Evolutionary conservation across 305 asterid genomes (phyloP).

Genomic region (Plantago coronopus): DNA sequence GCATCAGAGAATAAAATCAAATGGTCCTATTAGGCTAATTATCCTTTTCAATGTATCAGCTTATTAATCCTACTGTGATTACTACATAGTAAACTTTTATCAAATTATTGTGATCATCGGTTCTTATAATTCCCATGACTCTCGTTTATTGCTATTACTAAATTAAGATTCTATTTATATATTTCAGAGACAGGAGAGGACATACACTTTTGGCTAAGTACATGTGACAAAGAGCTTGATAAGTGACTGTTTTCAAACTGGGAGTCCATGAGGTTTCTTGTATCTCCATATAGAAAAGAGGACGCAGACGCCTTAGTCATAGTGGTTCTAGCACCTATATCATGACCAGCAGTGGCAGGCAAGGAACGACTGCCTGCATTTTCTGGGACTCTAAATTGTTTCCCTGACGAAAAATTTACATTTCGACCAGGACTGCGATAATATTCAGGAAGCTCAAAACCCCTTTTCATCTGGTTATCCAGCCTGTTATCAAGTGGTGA

Average conservation of each 20-base stretch:
- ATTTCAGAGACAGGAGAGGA: constrained; percentile 7
- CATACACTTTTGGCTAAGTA: constrained; percentile 73
- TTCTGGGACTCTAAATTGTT: constrained; percentile 41
- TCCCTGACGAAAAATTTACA: constrained; percentile 39
- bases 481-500: constrained; percentile 44
- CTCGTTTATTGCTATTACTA: no score
- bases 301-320: constrained; percentile 41
- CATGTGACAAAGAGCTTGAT: constrained; percentile 90
- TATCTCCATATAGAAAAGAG: constrained; percentile 50
- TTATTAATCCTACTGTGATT: constrained; percentile 46
- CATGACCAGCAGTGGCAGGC: constrained; percentile 51
- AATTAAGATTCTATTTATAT: not conserved
- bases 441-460: constrained; percentile 45
- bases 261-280: constrained; percentile 50
- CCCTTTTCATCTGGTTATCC: constrained; percentile 46
- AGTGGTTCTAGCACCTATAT: constrained; percentile 41
- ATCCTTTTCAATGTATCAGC: constrained; percentile 12
- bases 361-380: constrained; percentile 51
- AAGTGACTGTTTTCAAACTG: constrained; percentile 85
- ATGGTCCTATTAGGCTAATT: not conserved
- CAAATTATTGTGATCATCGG: no score
- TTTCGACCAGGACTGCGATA: constrained; percentile 48
- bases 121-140: no score
- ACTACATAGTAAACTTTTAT: constrained; percentile 14
- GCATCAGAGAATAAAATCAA: not conserved